A percentile compares a stretch with the other conserved stretches of the same genome.
These are phyloP conservation scores for Penicillium sp. DNA, from an alignment of 2,329 filamentous ascomycete genomes.

Conservation along the genomic window DNA sequence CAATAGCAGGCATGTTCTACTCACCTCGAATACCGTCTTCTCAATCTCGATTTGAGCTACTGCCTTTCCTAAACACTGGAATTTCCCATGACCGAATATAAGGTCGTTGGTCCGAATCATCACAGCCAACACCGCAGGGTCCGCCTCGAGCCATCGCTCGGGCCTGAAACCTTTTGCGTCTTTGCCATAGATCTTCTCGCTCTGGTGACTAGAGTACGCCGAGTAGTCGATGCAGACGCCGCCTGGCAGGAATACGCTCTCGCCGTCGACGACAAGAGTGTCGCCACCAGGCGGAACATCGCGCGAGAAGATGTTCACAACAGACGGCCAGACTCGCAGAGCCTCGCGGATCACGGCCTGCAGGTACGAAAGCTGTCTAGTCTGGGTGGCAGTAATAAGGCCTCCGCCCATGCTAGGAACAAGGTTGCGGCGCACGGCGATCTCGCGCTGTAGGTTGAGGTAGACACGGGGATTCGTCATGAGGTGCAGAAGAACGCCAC, in stretches of 20 bases:
- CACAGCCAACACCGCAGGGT: constrained; percentile 6
- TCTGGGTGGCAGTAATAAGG: constrained; percentile 15
- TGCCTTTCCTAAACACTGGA: constrained; percentile 17
- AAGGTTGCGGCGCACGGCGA: constrained; percentile 7
- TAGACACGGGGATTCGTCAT: constrained; percentile 17
- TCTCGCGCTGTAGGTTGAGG: constrained; percentile 15
- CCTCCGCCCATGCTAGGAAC: constrained; percentile 5
- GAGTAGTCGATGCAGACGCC: constrained; percentile 15
- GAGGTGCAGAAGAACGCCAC: constrained; percentile 14
- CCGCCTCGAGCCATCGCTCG: constrained; percentile 16
- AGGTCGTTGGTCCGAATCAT: constrained; percentile 17
- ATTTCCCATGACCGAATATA: constrained; percentile 16
- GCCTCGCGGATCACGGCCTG: constrained; percentile 29
- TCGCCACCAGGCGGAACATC: constrained; percentile 15
- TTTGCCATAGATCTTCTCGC: constrained; percentile 15
- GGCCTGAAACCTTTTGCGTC: constrained; percentile 16
- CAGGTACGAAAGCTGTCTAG: constrained; percentile 29
- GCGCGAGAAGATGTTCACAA: constrained; percentile 16
- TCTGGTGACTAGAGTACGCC: constrained; percentile 15
- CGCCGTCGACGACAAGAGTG: constrained; percentile 12
- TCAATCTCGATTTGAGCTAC: constrained; percentile 17
- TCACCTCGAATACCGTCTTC: constrained; percentile 16
- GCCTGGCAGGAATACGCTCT: constrained; percentile 15
- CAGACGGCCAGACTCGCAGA: constrained; percentile 20
- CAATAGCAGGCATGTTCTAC: neutral